phyloP scores from a whole-genome alignment of 1,284 basidiomycete genomes.

The Puccinia hordei region DNA sequence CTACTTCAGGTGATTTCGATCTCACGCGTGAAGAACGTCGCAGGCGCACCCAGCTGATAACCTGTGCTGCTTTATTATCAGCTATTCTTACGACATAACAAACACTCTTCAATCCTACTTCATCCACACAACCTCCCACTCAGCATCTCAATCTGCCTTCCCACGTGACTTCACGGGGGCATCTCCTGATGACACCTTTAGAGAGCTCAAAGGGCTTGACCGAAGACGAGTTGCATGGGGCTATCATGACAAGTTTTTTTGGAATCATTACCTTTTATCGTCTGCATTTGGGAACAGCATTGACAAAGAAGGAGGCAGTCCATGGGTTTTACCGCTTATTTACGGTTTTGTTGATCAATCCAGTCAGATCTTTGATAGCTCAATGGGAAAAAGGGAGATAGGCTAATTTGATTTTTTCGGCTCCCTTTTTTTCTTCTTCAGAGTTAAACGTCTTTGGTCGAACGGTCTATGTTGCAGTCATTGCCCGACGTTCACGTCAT shows the following conservation, averaged over 20 bases:
- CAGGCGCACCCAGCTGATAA: not conserved
- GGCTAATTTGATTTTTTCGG: conserved; percentile 25
- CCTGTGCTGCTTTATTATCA: conserved; percentile 58
- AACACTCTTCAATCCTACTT: conserved; percentile 92
- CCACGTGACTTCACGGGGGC: conserved; percentile 49
- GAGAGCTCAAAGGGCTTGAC: conserved; percentile 4
- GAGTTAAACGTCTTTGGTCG: conserved; percentile 88
- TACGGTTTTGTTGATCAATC: conserved; percentile 98
- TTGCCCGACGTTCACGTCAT: conserved; percentile 89
- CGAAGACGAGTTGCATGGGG: conserved; percentile 59
- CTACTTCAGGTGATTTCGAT: conserved; percentile 80
- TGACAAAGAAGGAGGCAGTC: conserved; percentile 64
- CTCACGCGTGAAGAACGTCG: conserved; percentile 35
- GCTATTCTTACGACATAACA: conserved; percentile 95
- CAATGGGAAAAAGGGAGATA: conserved; percentile 9
- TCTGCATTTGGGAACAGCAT: conserved; percentile 63
- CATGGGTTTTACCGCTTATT: conserved; percentile 89
- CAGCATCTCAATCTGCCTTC: conserved; percentile 43
- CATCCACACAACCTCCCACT: conserved; percentile 63
- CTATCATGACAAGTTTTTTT: conserved; percentile 88
- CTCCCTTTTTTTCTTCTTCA: conserved; percentile 58
- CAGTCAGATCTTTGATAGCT: conserved; percentile 67
- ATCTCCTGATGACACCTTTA: conserved; percentile 51
- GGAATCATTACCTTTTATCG: conserved; percentile 91
- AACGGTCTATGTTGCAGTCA: conserved; percentile 87